Evolutionary conservation across 139 green algal species (phyloP), one percentile per base, ranked within the genome.

Genomic region (Trebouxia sp.): DNA sequence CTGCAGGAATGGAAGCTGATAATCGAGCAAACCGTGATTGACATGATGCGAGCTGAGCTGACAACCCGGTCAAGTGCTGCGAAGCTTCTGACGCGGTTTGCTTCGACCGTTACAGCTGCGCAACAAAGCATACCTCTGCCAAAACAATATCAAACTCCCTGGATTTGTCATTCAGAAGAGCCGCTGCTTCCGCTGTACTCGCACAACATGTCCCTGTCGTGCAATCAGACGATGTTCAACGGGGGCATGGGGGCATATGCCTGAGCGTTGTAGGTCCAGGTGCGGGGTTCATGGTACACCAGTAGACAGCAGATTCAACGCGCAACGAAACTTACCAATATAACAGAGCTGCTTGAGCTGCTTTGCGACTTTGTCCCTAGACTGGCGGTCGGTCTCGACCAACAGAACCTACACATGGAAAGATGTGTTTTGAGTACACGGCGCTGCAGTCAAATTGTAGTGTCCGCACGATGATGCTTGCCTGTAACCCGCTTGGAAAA

Each of bases 281-380:
- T n/a, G n/a, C n/a, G n/a, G n/a, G n/a, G n/a, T n/a, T n/a, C n/a
- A 28, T 42, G 22, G 43, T 14, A 41, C 17, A 14, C 10, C 17
- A 37, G 12, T 26, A 79, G 22, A 24, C 42, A 26, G 30, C 24
- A 43, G 35, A 78, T 37, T 32, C 26, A 14, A 12, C 39, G 11
- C 3, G 43, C 20, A 0, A 47, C 8, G 11, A 37, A 8, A 37
- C 80, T 66, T 35, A 84, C 80, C 80, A 39, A 42, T 42, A 51
- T 84, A 84, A 0, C 53, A 75, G 28, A 84, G 80, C 55, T 80
- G n/a, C 12, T 80, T 50, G 32, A 84, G 32, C 55, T 84, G 70
- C 7, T 76, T 66, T 32, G 56, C 24, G 22, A 84, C 42, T 41
- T 51, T 62, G 17, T 43, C 38, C 20, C 80, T 58, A 9, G 37